These are phyloP conservation scores for Microbotryum lychnidis-dioicae DNA, from an alignment of 1,284 basidiomycete species.

Conservation along the genomic window DNA sequence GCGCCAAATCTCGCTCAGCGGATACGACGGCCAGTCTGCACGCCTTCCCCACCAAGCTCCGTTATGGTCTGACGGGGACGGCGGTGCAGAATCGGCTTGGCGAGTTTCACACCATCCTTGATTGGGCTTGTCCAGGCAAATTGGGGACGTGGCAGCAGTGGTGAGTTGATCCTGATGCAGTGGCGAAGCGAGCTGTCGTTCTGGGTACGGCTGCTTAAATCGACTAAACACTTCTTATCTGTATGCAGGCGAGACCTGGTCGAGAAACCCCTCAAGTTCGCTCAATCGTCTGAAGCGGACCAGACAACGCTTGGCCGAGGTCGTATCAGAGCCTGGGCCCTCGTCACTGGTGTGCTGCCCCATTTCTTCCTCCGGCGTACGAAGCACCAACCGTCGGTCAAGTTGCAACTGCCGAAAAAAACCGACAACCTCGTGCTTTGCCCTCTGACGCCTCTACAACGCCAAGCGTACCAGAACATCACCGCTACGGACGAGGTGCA, in stretches of 20 bases:
- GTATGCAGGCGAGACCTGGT: conserved; percentile 15
- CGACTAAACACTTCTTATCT: conserved; percentile 20
- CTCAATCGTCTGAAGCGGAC: conserved; percentile 53
- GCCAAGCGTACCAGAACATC: conserved; percentile 60
- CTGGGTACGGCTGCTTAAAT: conserved; percentile 43
- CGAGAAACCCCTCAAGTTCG: conserved; percentile 50
- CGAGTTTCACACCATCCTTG: conserved; percentile 72
- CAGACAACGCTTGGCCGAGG: conserved; percentile 55
- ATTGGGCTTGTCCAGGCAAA: conserved; percentile 66
- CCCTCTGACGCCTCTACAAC: conserved; percentile 61
- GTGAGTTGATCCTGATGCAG: conserved; percentile 49
- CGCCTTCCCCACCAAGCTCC: conserved; percentile 52
- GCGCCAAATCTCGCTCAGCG: conserved; percentile 61
- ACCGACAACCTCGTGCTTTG: conserved; percentile 82
- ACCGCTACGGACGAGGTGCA: conserved; percentile 55
- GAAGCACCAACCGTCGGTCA: conserved; percentile 15
- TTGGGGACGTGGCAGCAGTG: conserved; percentile 61
- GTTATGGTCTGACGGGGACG: conserved; percentile 71
- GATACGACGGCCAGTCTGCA: conserved; percentile 57
- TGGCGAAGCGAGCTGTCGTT: conserved; percentile 52
- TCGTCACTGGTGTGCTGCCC: conserved; percentile 61
- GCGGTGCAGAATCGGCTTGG: conserved; percentile 77
- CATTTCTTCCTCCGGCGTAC: conserved; percentile 63
- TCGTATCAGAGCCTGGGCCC: conserved; percentile 39
- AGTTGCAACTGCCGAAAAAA: conserved; percentile 62